Base-by-base conservation (phyloP, 2,329 filamentous ascomycete genomes). In the Metarhizium sp. region DNA sequence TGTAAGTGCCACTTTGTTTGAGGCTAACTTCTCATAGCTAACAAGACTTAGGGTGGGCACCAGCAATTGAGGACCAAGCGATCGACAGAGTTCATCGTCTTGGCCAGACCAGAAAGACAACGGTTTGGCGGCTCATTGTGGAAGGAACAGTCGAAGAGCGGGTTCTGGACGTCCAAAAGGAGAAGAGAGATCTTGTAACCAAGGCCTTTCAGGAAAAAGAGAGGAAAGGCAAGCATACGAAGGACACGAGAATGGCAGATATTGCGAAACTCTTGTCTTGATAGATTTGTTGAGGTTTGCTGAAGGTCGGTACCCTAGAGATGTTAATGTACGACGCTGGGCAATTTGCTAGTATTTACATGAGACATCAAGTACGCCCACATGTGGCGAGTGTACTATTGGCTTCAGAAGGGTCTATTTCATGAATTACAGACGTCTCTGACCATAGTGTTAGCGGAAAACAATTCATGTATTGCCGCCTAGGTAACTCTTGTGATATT, bases 41-140 rank as follows among this genome's bases (percentile, higher is more conserved):
- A 58, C 54, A 20, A n/a, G 34, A 50, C 18, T 6, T 45, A 73
- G 76, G 90, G 91, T 96, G 91, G 88, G 90, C 91, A 1, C 91
- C 91, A 0, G 90, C 90, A 1, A 94, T 96, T 55, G 91, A 96
- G 69, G 90, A 95, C 62, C 91, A 96, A 67, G 92, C 92, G 3
- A 80, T 95, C 2, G 91, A 96, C 66, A 86, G 91, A 4, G 90
- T 96, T 6, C 89, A 96, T 66, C 80, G 91, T 0, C 77, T 96
- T 0, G 91, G 91, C 0, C 92, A 96, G 72, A 92, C 79, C 59
- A 80, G 87, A 42, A 80, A 85, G 58, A 91, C 87, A 0, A 91
- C 83, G 1, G 85, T 95, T 1, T 94, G 90, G 77, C 78, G 90
- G 50, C 75, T 96, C 10, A 82, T 96, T 2, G 87, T 95, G 73